Evolutionary conservation across 2,329 filamentous ascomycete species (phyloP), one percentile per base, ranked within the genome.

Genomic region (Beauveria bassiana): DNA sequence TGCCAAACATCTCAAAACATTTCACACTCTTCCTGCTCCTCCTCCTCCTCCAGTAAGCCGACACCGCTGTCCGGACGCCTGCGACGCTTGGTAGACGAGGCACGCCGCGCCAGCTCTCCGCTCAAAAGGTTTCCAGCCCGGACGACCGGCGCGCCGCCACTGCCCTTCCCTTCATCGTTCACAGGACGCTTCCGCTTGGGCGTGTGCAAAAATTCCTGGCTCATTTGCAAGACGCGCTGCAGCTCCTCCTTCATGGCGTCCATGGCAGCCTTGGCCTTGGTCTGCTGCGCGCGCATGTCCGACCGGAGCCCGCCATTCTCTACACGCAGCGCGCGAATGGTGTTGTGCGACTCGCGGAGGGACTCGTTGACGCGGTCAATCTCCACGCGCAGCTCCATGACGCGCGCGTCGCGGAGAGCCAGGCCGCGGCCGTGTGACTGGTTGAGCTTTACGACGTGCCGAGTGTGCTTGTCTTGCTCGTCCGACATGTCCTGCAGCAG

Each of bases 31-130:
- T 83, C 81, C 67, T 85, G 82, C 31, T 82, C 81, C 18, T 60
- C 78, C 43, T 83, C 81, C 67, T 85, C 82, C 31, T 82, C 81
- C 68, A 84, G 65, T 26, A 86, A 73, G 0, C 81, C 81, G 55
- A 86, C 67, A 0, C 82, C 83, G 59, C 81, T 84, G 68, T 86
- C 83, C 64, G 79, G 77, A 62, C 77, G 74, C 62, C 74, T 77
- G 62, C 74, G 64, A 20, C 61, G 74, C 72, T 78, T 82, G 65
- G 64, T 74, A 28, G 69, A 73, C 28, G 68, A 45, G 1, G 38
- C 68, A 24, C 69, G 70, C 52, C 71, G 71, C 2, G 67, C 69
- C 52, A 72, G n/a, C 1, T 68, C 71, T 0, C 68, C 70, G 3
- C 69, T 61, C 8, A 73, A 46, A 47, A 69, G 66, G 63, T 28